Percentiles rank a stretch among this genome's conserved stretches.
phyloP scores from a whole-genome alignment of 2,329 filamentous ascomycete species.

The Rutstroemia sp. region DNA sequence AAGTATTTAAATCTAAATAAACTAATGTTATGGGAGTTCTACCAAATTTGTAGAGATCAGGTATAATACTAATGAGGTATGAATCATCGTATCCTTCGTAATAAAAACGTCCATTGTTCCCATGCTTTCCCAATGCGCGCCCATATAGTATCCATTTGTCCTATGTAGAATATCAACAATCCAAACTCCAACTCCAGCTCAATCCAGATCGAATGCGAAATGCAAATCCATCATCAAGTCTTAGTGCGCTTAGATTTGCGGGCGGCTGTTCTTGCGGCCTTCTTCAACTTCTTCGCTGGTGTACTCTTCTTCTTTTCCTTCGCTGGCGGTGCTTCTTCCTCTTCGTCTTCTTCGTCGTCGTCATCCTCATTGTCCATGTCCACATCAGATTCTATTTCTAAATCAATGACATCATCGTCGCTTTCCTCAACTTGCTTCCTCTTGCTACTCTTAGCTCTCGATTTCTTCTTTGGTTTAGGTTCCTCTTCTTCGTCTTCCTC shows the following conservation, averaged over 20 bases:
- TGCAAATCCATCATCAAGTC: not conserved
- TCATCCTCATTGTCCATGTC: not conserved
- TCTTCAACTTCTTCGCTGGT: not conserved
- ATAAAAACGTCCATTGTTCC: not conserved
- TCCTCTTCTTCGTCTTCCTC: not conserved
- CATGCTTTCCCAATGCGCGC: not conserved
- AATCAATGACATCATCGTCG: not conserved
- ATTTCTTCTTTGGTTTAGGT: constrained; percentile 1
- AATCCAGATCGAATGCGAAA: not conserved
- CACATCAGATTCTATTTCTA: not conserved
- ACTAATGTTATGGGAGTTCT: too few species aligned
- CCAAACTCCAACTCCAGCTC: not conserved
- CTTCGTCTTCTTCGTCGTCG: not conserved
- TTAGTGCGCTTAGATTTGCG: constrained; percentile 3
- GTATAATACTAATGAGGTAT: too few species aligned
- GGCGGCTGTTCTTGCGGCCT: not conserved
- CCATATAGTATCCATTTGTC: not conserved
- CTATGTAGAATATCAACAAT: not conserved
- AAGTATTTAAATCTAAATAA: too few species aligned
- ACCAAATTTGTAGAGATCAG: too few species aligned
- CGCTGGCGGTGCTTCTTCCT: not conserved
- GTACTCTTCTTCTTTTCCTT: not conserved
- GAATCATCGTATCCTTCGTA: too few species aligned
- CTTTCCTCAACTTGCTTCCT: not conserved
- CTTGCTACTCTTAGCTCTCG: not conserved